Evolutionary conservation across 495 filamentous ascomycete species (phyloP), one percentile per base, ranked within the genome.

Genomic region (Venustampulla echinocandica): DNA sequence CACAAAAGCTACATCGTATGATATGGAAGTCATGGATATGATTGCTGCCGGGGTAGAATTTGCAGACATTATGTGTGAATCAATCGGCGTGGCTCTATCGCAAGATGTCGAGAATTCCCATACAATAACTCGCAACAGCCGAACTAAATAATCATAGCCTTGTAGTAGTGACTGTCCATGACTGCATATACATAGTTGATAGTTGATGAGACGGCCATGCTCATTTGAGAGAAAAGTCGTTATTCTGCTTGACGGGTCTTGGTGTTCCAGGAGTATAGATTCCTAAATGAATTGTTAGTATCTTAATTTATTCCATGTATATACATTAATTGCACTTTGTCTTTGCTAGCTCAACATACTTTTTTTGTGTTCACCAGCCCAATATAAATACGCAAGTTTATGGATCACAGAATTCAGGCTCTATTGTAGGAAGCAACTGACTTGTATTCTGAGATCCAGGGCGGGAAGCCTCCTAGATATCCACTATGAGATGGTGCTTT

Each of bases 31-130:
- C n/a, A n/a, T n/a, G n/a, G n/a, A n/a, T n/a, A n/a, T n/a, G n/a
- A n/a, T n/a, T n/a, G n/a, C n/a, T n/a, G n/a, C n/a, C n/a, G n/a
- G n/a, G n/a, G n/a, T n/a, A n/a, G n/a, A n/a, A n/a, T n/a, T n/a
- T n/a, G n/a, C n/a, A n/a, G n/a, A n/a, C n/a, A n/a, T n/a, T n/a
- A n/a, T n/a, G n/a, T n/a, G n/a, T n/a, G n/a, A n/a, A n/a, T n/a
- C n/a, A n/a, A n/a, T n/a, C n/a, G n/a, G n/a, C n/a, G n/a, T 42
- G 21, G 40, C 40, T 42, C 23, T 42, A 23, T 42, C 40, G 40
- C 40, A 25, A 42, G n/a, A 42, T 28, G 15, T 6, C 27, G 19
- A 24, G 40, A 42, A 42, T 19, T 27, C n/a, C 40, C 14, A 42
- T 28, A 42, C n/a, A n/a, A 30, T 30, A 7, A 30, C 27, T n/a